These are phyloP conservation scores for Arachnopeziza araneosa DNA, from an alignment of 2,329 filamentous ascomycete genomes.

Conservation along the genomic window DNA sequence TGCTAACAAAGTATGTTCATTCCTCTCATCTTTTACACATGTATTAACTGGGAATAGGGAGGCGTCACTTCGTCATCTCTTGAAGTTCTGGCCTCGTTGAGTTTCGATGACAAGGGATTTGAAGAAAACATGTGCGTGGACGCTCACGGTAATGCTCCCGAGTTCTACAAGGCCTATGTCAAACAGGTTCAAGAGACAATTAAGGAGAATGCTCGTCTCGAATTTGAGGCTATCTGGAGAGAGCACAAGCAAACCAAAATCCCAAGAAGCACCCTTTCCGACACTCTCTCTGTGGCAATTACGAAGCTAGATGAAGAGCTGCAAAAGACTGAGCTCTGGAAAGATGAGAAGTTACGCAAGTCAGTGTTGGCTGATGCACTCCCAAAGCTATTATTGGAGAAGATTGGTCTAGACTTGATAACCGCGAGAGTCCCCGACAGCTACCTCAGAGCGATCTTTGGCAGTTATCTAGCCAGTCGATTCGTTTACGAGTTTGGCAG, in stretches of 20 bases:
- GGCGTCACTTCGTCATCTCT: constrained; percentile 96
- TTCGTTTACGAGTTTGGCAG: constrained; percentile 97
- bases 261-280: constrained; percentile 79
- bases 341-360: constrained; percentile 70
- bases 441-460: constrained; percentile 93
- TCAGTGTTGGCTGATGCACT: constrained; percentile 80
- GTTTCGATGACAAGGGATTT: constrained; percentile 87
- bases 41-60: constrained; percentile 40
- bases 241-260: constrained; percentile 80
- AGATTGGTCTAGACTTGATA: constrained; percentile 88
- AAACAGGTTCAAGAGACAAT: constrained; percentile 87
- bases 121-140: constrained; percentile 91
- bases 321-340: constrained; percentile 88
- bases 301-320: constrained; percentile 96
- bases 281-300: constrained; percentile 85
- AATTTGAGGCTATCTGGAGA: constrained; percentile 98
- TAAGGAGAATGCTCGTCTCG: constrained; percentile 81
- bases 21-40: not conserved
- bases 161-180: constrained; percentile 92
- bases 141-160: constrained; percentile 66
- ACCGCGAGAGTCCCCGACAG: constrained; percentile 81
- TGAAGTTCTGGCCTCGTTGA: constrained; percentile 89
- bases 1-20: constrained; percentile 65
- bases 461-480: constrained; percentile 87
- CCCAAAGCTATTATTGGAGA: constrained; percentile 74